Base-by-base conservation (phyloP, 345 rosid species). In the Sonneratia caseolaris region DNA sequence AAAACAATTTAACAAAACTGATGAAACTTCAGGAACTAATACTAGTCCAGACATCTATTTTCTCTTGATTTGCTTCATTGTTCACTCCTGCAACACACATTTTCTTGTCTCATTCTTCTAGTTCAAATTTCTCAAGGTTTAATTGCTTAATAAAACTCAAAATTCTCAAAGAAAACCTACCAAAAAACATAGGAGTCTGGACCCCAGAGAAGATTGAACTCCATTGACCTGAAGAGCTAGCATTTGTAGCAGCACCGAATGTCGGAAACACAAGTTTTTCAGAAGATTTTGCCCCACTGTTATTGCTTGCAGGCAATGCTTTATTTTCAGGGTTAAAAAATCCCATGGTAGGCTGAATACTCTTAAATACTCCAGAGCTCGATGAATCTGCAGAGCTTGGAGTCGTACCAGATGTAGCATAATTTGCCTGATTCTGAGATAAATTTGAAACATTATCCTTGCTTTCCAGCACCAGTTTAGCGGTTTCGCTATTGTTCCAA, bases 121-220 rank as follows among this genome's bases (percentile, higher is more conserved):
- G 38, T 32, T 35, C 37, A 35, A 27, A 62, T 35, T 62, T 61
- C 37, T 62, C 66, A 62, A 8, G 12, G 37, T 11, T 35, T 27
- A 27, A 6, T 18, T 21, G n/a, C 9, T 18, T 21, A 18, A 53
- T 53, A 53, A 53, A 53, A 53, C 6, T 53, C n/a, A 6, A 18
- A 53, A 72, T 57, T 65, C 62, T 47, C 15, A 47, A 47, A 47
- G 3, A 13, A 47, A 9, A 76, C 84, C 11, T 73, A 89, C 94
- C 94, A 70, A 84, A 76, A 19, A 73, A 76, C 64, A 75, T 15
- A 71, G 86, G 78, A 27, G 74, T 49, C 83, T 82, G 89, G 75
- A 74, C 67, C 56, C 74, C 71, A 40, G 82, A 78, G 75, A 79
- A 79, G 61, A 71, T 64, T 57, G 82, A 77, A 64, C 79, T 77